These are phyloP conservation scores for Ilex aquifolium DNA, from an alignment of 257 asterid genomes.

Conservation along the genomic window DNA sequence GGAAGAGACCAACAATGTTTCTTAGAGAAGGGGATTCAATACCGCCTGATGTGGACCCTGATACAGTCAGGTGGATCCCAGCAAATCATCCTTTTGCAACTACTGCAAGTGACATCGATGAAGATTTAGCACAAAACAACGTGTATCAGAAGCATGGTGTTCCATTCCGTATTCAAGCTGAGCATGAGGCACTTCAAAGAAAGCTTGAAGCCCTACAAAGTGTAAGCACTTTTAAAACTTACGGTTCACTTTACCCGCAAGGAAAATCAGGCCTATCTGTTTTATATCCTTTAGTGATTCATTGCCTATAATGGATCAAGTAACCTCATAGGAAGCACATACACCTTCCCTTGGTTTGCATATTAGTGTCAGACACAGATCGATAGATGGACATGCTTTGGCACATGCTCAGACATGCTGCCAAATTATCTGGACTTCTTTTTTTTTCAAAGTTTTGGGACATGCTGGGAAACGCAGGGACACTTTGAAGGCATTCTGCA, in stretches of 20 bases:
- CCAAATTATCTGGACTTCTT: too few relatives aligned
- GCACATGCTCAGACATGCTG: too few relatives aligned
- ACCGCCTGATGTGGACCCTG: constrained; percentile 99
- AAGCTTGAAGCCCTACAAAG: constrained; percentile 91
- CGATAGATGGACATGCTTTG: too few relatives aligned
- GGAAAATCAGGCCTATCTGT: not conserved
- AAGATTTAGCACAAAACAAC: constrained; percentile 83
- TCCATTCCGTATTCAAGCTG: constrained; percentile 93
- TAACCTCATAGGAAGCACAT: too few relatives aligned
- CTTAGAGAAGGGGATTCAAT: constrained; percentile 91
- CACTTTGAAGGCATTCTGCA: too few relatives aligned
- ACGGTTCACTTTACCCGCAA: not conserved
- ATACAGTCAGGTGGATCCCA: constrained; percentile 95
- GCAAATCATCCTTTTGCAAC: constrained; percentile 99
- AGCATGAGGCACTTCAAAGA: constrained; percentile 94
- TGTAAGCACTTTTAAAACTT: constrained; percentile 32
- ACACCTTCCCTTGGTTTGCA: too few relatives aligned
- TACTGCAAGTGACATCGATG: constrained; percentile 88
- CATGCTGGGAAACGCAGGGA: too few relatives aligned
- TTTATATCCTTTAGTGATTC: not conserved
- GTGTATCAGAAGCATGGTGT: constrained; percentile 95
- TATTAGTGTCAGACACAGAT: too few relatives aligned
- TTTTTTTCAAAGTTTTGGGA: too few relatives aligned
- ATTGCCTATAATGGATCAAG: too few relatives aligned
- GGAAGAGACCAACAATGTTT: constrained; percentile 96